A percentile compares a stretch with the other conserved stretches of the same genome.
These are phyloP conservation scores for Leersia perrieri DNA, from an alignment of 176 grass and related monocot genomes.

Conservation along the genomic window DNA sequence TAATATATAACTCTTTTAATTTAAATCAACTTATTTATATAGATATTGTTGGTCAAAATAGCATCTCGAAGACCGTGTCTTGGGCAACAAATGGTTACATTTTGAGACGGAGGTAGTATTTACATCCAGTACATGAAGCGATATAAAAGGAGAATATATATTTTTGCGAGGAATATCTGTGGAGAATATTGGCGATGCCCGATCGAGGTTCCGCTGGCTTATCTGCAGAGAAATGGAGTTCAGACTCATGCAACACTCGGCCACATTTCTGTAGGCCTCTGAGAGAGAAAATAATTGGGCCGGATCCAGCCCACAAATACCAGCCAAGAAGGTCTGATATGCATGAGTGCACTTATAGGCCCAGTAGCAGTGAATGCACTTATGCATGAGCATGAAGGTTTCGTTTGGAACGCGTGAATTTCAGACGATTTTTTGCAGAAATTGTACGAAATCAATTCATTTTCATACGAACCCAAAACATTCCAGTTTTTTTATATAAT, in stretches of 20 bases:
- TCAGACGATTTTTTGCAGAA: background rate
- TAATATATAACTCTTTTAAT: too few species aligned
- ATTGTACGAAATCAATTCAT: background rate
- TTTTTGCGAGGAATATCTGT: constrained; percentile 22
- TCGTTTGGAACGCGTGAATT: background rate
- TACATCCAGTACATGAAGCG: background rate
- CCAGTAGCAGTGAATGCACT: too few species aligned
- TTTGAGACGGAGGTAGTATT: too few species aligned
- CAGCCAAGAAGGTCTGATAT: background rate
- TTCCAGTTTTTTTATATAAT: background rate
- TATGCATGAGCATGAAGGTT: too few species aligned
- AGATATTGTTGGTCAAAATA: too few species aligned
- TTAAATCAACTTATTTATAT: too few species aligned
- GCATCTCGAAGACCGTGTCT: too few species aligned
- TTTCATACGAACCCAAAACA: background rate
- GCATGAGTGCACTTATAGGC: background rate
- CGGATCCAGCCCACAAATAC: background rate
- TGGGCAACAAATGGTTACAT: too few species aligned
- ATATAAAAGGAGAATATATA: background rate
- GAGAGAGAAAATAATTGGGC: background rate
- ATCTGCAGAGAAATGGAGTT: background rate
- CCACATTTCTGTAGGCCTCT: background rate
- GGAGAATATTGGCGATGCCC: constrained; percentile 6
- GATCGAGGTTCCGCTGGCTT: background rate
- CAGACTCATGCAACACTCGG: background rate